Percentiles rank a stretch among this genome's conserved stretches.
phyloP scores from a whole-genome alignment of 805 yeast genomes.

The Spathaspora passalidarum region DNA sequence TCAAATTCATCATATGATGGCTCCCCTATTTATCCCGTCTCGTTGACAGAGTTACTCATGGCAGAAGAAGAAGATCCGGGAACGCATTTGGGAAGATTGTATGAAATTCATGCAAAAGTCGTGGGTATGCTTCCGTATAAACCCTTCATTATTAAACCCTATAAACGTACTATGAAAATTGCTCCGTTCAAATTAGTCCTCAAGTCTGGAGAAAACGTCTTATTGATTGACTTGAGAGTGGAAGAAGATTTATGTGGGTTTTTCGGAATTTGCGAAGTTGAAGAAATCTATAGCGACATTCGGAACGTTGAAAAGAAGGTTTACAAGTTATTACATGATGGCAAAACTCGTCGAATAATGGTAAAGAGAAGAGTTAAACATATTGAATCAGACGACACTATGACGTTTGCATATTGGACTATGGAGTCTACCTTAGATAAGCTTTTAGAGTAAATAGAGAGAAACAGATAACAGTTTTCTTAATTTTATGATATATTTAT shows the following conservation, averaged over 20 bases:
- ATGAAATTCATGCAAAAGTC: constrained; percentile 17
- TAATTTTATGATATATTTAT: not conserved
- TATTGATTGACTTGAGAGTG: constrained; percentile 20
- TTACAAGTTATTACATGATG: not conserved
- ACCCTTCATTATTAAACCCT: constrained; percentile 27
- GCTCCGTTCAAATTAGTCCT: constrained; percentile 21
- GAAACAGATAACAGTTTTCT: not conserved
- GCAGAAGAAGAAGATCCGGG: not conserved
- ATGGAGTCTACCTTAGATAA: not conserved
- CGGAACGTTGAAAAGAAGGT: not conserved
- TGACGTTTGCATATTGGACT: not conserved
- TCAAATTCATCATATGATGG: too few relatives aligned
- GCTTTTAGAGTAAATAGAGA: not conserved
- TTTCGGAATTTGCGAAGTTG: constrained; percentile 14
- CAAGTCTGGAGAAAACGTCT: not conserved
- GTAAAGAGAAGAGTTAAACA: not conserved
- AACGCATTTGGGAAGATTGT: constrained; percentile 8
- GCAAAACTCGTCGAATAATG: not conserved
- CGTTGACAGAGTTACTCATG: not conserved
- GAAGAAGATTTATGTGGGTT: constrained; percentile 25
- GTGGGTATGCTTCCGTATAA: constrained; percentile 15
- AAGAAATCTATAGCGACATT: constrained; percentile 6
- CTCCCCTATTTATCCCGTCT: too few relatives aligned
- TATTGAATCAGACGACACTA: not conserved
- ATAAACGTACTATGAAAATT: constrained; percentile 24